Base-by-base conservation (phyloP, 78 protist species). In the Dictyostelium purpureum region DNA sequence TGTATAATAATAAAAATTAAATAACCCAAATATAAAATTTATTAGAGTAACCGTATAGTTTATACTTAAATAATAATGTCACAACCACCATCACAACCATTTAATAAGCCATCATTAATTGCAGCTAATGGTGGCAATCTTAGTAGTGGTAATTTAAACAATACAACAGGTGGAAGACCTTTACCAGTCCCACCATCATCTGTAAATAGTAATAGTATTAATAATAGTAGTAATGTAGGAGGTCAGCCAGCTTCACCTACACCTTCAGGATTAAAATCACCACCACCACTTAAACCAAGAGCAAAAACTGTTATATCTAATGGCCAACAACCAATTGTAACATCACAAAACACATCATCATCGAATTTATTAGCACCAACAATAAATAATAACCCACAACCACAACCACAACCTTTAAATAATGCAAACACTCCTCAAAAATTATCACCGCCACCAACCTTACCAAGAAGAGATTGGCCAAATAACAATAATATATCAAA, bases 271-370 rank as follows among this genome's bases (percentile, higher is more conserved):
- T 69, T 42, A 24, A 69, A 52, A 77, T 57, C 85, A 42, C 85
- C 85, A 77, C 85, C 85, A 57, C 70, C 71, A 26, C n/a, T 57
- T 35, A 77, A 77, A 26, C 85, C 85, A 21, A 31, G 85, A 57
- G 42, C 71, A n/a, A 69, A 69, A 69, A 69, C 74, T 35, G 18
- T 28, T 18, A 31, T 35, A 6, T 40, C 38, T 31, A 31, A 26
- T 18, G 35, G 40, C 4, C 76, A 35, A 67, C 74, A 66, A 37
- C 76, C 6, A 69, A 33, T n/a, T 40, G 0, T 19, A 37, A 28
- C 19, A 33, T 28, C 75, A 38, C 75, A 16, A 67, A n/a, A 35
- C 6, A 10, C 12, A 40, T 31, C 76, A 69, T n/a, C 42, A 40
- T 42, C 52, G 9, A 35, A 35, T 65, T 35, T 35, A 19, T 18